These are phyloP conservation scores for Withania somnifera DNA, from an alignment of 305 asterid species.

Conservation along the genomic window DNA sequence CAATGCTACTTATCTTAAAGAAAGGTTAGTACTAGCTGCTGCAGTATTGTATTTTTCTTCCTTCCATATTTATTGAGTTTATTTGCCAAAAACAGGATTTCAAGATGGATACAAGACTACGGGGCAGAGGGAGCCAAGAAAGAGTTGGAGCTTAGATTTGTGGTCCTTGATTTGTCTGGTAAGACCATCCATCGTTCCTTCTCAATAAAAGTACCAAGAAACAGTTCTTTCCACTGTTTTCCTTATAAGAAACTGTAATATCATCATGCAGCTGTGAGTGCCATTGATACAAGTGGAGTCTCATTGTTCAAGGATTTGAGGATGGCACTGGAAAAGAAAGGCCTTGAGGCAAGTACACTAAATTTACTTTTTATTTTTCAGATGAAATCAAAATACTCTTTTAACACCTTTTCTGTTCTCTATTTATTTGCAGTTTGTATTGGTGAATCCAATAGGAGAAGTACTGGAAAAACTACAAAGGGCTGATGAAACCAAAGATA, in stretches of 20 bases:
- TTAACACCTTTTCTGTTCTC: neutral
- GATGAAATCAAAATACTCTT: neutral
- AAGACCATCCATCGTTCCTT: slow-evolving; percentile 8
- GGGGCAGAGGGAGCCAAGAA: slow-evolving; percentile 32
- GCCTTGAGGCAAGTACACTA: slow-evolving; percentile 48
- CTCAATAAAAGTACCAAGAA: neutral
- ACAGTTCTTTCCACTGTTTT: neutral
- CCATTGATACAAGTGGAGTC: slow-evolving; percentile 70
- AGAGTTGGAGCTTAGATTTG: slow-evolving; percentile 30
- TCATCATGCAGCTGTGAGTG: slow-evolving; percentile 52
- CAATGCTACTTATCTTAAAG: slow-evolving; percentile 70
- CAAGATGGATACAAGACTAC: slow-evolving; percentile 68
- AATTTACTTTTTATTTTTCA: neutral
- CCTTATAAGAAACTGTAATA: neutral
- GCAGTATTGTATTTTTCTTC: neutral
- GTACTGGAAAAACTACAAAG: slow-evolving; percentile 65
- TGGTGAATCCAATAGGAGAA: slow-evolving; percentile 81
- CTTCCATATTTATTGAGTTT: neutral
- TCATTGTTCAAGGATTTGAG: slow-evolving; percentile 71
- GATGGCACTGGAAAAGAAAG: slow-evolving; percentile 44
- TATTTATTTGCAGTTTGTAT: slow-evolving; percentile 39
- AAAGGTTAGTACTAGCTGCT: slow-evolving; percentile 32
- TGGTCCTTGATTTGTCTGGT: slow-evolving; percentile 73
- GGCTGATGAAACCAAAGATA: slow-evolving; percentile 37
- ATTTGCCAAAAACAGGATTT: slow-evolving; percentile 29